Evolutionary conservation across 2,329 filamentous ascomycete species (phyloP), one percentile per base, ranked within the genome.

Genomic region (Colletotrichum graminicola): DNA sequence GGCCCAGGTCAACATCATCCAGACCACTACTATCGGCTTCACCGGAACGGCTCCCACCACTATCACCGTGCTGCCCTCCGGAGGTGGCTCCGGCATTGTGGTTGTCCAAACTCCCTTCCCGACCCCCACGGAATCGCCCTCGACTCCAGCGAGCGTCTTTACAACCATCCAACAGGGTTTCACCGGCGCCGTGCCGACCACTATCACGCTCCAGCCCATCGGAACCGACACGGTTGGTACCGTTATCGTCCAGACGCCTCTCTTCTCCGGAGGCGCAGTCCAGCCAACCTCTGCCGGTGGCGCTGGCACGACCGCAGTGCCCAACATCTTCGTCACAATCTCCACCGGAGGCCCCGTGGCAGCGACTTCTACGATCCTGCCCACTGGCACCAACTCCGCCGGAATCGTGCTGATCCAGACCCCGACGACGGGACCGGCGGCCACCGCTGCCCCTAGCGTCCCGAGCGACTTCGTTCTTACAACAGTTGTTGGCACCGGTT

Each of bases 181-280:
- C 49, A 66, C 60, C 21, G 70, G 70, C 11, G 39, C 61, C 41
- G 43, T n/a, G 7, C 60, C 70, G 2, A 65, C 54, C 0, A 66
- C 66, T 21, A 32, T 72, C 29, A 72, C 70, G 6, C 60, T 70
- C 49, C 60, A 45, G 54, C 69, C 66, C 2, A 26, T 36, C 16
- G 66, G 66, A 5, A 65, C 66, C 14, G 41, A 45, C 5, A 66
- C 66, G 0, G 16, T 65, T 26, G 70, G 70, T 1, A 72, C 66
- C 7, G 67, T 72, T n/a, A n/a, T 72, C 5, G 18, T 72, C 21
- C 66, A 72, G 51, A 71, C 70, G 16, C 68, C 68, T 5, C 47
- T 71, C 32, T 68, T 71, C 61, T 36, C 66, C 29, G 61, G 56
- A 36, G 56, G 49, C 10, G 59, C 36, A n/a, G 23, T 32, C 5